These are phyloP conservation scores for Garcileccinum viscosum DNA, from an alignment of 1,284 basidiomycete genomes.

Conservation along the genomic window DNA sequence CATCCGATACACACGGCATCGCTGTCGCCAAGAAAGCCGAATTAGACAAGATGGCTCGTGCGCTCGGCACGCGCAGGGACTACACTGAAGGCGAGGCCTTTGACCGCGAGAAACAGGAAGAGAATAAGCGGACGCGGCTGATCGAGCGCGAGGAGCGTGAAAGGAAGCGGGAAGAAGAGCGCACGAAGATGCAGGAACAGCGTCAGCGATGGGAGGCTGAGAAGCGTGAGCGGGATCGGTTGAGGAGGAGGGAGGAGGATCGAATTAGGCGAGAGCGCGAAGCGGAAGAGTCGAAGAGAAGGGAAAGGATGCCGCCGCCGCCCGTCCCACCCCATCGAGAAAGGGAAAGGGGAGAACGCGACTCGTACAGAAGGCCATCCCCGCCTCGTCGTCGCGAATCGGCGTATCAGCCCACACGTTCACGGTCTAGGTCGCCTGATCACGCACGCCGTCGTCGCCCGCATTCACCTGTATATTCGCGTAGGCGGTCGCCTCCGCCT, in stretches of 20 bases:
- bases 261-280: slow-evolving; percentile 47
- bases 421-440: slow-evolving; percentile 34
- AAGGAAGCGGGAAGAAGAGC: slow-evolving; percentile 67
- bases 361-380: slow-evolving; percentile 34
- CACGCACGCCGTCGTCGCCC: slow-evolving; percentile 27
- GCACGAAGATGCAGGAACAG: slow-evolving; percentile 56
- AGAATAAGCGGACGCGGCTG: slow-evolving; percentile 63
- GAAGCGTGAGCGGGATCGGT: slow-evolving; percentile 61
- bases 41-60: slow-evolving; percentile 81
- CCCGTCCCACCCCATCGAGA: slow-evolving; percentile 33
- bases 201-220: slow-evolving; percentile 59
- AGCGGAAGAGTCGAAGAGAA: slow-evolving; percentile 32
- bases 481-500: slow-evolving; percentile 42
- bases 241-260: slow-evolving; percentile 66
- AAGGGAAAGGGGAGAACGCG: slow-evolving; percentile 41
- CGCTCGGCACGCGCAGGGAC: slow-evolving; percentile 81
- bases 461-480: slow-evolving; percentile 35
- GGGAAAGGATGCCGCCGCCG: slow-evolving; percentile 43
- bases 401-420: slow-evolving; percentile 30
- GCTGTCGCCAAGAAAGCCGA: slow-evolving; percentile 89
- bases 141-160: slow-evolving; percentile 78
- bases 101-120: slow-evolving; percentile 87
- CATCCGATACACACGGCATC: slow-evolving; percentile 85
- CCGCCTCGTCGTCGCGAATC: slow-evolving; percentile 36
- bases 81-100: slow-evolving; percentile 92